Base-by-base conservation (phyloP, 306 rosid genomes). In the Luffa acutangula region DNA sequence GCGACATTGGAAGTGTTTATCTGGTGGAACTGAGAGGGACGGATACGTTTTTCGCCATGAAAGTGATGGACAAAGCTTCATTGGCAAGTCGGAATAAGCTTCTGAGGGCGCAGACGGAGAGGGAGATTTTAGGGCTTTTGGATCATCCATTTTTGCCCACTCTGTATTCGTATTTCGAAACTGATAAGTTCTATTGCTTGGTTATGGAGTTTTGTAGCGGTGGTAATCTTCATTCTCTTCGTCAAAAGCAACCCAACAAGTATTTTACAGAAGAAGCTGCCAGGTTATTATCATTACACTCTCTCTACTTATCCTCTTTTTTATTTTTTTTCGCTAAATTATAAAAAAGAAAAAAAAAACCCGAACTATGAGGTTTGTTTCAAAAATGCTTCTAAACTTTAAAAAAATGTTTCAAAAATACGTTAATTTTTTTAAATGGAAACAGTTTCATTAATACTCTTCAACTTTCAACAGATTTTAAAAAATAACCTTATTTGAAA, bases 171-270 rank as follows among this genome's bases (percentile, higher is more conserved):
- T 64, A 78, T 52, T 78, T 78, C 18, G 81, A 78, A n/a, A 78
- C 81, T 34, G 81, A 78, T 48, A 78, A 64, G 49, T 78, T 78
- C 11, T 60, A 62, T 36, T 78, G 81, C 31, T 78, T 78, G 75
- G 81, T 78, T 13, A 78, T 78, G 81, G 81, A 78, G 75, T 78
- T 60, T 52, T 78, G 81, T 51, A 45, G 75, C 2, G 81, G 81
- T 13, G 81, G 81, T 5, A 64, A 78, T 65, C 74, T 78, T 49
- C 81, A 78, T n/a, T 60, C 81, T 49, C 75, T 78, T 64, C 69
- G 81, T 2, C 81, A 78, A n/a, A 62, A 62, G 59, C 81, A 78
- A 51, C 81, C 81, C 21, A 49, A 46, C 58, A 78, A 78, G 39
- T 66, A 78, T 33, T 78, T 78, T n/a, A 60, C 81, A 0, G 81